Evolutionary conservation across 2,329 filamentous ascomycete species (phyloP).

Genomic region (Sarocladiaceae sp.): DNA sequence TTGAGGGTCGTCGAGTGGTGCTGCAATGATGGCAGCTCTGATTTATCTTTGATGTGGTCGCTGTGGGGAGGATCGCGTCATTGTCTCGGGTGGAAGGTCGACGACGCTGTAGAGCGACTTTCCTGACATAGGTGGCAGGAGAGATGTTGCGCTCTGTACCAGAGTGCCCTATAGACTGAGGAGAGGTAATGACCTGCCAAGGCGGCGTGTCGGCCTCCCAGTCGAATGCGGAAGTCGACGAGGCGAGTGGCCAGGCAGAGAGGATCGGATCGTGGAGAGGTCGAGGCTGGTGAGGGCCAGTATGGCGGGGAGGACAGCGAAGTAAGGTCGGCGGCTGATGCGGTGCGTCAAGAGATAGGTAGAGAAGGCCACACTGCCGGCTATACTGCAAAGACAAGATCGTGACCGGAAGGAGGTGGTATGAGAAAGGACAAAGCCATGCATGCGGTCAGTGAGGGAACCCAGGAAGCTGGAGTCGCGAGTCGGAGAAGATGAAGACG

Average conservation of each 20-base stretch:
- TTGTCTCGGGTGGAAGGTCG: neutral
- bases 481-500: neutral
- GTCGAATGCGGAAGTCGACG: no score
- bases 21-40: neutral
- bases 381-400: neutral
- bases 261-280: no score
- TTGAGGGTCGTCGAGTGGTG: neutral
- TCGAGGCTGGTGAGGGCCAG: no score
- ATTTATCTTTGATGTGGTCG: conserved; percentile 2
- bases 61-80: neutral
- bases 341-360: neutral
- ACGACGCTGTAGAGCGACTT: no score
- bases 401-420: neutral
- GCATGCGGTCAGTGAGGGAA: neutral
- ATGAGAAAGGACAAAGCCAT: neutral
- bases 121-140: no score
- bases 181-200: no score
- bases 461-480: conserved; percentile 5
- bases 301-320: no score
- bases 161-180: no score
- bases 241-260: no score
- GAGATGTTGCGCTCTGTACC: no score
- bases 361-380: neutral
- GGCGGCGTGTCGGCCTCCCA: no score
- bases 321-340: no score